These are phyloP conservation scores for Asparagopsis taxiformis DNA, from an alignment of 31 red algal genomes.

Conservation along the genomic window DNA sequence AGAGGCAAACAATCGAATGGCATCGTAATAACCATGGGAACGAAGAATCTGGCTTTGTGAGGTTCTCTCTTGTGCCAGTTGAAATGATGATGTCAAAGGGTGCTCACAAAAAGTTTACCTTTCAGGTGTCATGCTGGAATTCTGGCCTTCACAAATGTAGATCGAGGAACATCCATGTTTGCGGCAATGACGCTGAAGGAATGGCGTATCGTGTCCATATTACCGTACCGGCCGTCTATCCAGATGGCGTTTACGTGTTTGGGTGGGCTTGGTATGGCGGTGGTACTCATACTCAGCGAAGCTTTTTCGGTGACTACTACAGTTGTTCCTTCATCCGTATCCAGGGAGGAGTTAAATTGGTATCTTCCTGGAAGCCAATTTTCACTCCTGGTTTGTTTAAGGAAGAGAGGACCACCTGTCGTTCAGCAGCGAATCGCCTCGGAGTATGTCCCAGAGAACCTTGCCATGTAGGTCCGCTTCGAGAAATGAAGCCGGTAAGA, in stretches of 20 bases:
- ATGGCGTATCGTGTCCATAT: slow-evolving; percentile 49
- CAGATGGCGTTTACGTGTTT: slow-evolving; percentile 75
- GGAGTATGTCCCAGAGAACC: slow-evolving; percentile 67
- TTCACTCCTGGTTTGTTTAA: slow-evolving; percentile 40
- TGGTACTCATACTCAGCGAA: slow-evolving; percentile 33
- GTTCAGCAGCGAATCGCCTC: slow-evolving; percentile 36
- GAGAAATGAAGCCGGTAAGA: slow-evolving; percentile 13
- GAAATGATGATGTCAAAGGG: slow-evolving; percentile 45
- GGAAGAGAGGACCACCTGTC: slow-evolving; percentile 20
- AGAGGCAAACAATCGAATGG: slow-evolving; percentile 39
- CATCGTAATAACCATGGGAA: slow-evolving; percentile 74
- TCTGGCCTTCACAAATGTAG: slow-evolving; percentile 48
- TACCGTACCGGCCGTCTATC: slow-evolving; percentile 54
- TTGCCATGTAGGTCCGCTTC: slow-evolving; percentile 20
- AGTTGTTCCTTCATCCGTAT: slow-evolving; percentile 76
- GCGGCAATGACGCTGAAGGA: slow-evolving; percentile 64
- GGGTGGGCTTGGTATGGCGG: slow-evolving; percentile 86
- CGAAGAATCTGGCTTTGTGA: slow-evolving; percentile 66
- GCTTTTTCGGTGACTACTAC: slow-evolving; percentile 87
- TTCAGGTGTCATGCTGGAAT: slow-evolving; percentile 71
- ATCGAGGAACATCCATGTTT: slow-evolving; percentile 25
- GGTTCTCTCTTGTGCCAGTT: slow-evolving; percentile 65
- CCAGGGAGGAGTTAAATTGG: slow-evolving; percentile 38
- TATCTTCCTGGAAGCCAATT: slow-evolving; percentile 15
- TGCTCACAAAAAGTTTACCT: slow-evolving; percentile 63